Conservation (phyloP, 805 yeast genomes). For the Tetrapisispora iriomotensis region DNA sequence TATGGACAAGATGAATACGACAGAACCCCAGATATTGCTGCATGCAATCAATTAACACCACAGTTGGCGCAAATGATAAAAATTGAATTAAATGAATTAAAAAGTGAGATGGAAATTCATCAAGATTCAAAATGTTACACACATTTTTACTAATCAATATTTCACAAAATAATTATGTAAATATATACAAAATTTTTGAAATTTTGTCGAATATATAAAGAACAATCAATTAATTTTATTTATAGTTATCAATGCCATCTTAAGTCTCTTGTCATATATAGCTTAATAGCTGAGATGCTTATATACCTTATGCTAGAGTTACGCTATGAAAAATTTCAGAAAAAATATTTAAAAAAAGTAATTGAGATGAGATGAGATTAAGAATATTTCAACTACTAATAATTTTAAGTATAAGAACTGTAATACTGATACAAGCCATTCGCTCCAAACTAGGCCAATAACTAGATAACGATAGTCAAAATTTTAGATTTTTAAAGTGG, state of each 20-base stretch:
- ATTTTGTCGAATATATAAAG: background rate
- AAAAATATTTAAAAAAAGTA: background rate
- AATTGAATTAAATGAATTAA: constrained; percentile 73
- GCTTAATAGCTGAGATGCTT: background rate
- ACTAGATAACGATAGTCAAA: background rate
- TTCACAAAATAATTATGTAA: background rate
- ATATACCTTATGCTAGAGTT: background rate
- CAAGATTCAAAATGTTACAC: constrained; percentile 70
- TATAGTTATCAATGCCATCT: too few relatives aligned
- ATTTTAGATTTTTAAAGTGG: background rate
- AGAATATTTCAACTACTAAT: background rate
- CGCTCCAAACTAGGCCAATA: too few relatives aligned
- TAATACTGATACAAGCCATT: too few relatives aligned
- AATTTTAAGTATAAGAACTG: too few relatives aligned
- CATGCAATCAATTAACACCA: constrained; percentile 88
- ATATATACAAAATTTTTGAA: background rate
- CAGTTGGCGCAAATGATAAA: constrained; percentile 74
- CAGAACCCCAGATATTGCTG: constrained; percentile 84
- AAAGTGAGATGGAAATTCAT: constrained; percentile 76
- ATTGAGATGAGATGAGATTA: background rate
- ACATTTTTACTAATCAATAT: constrained; percentile 58
- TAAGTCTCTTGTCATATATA: too few relatives aligned
- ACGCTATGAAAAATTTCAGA: background rate
- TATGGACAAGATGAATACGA: constrained; percentile 79
- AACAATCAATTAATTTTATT: background rate